Evolutionary conservation across 768 basidiomycete species (phyloP).

Genomic region (Trametes meyenii): DNA sequence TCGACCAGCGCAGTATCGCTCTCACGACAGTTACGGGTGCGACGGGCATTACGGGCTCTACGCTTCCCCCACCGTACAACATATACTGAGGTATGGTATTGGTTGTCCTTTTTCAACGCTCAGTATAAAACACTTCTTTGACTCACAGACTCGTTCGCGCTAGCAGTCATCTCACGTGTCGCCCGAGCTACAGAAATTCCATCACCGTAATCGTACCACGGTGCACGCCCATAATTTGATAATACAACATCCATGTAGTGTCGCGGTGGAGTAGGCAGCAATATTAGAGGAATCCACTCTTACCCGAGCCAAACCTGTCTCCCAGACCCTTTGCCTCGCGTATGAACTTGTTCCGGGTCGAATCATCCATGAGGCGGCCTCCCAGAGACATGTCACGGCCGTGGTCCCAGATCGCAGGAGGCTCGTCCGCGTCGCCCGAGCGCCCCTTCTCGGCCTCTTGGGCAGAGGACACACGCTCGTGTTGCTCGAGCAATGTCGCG

Average conservation of each 20-base stretch:
- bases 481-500: constrained; percentile 36
- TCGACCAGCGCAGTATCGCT: no score
- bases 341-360: constrained; percentile 74
- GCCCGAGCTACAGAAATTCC: no score
- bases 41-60: no score
- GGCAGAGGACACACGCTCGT: constrained; percentile 48
- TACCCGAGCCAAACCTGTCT: constrained; percentile 80
- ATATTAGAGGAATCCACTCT: constrained; percentile 58
- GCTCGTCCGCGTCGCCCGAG: constrained; percentile 51
- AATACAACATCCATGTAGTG: neutral
- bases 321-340: constrained; percentile 80
- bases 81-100: no score
- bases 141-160: no score
- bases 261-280: no score
- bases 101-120: no score
- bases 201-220: no score
- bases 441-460: constrained; percentile 39
- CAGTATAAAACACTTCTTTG: no score
- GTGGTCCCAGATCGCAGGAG: constrained; percentile 87
- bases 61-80: no score
- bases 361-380: constrained; percentile 90
- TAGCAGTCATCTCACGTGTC: no score
- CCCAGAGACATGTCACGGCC: constrained; percentile 85
- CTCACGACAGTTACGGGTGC: no score
- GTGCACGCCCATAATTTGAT: neutral